phyloP scores from a whole-genome alignment of 2,329 filamentous ascomycete genomes.

The Neonectria sp. region DNA sequence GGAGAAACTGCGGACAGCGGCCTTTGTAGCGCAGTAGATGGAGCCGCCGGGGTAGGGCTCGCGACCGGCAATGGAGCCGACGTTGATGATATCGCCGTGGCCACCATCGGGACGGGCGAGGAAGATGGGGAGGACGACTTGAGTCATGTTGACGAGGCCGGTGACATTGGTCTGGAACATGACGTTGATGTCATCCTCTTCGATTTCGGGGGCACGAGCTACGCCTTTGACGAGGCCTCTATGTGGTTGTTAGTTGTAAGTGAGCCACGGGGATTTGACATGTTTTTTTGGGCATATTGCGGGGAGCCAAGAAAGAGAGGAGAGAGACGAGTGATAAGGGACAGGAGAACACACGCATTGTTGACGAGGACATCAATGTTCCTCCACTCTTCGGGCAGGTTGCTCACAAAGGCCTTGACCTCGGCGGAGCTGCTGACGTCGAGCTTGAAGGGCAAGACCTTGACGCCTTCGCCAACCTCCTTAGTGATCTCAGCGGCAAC shows the following conservation, averaged over 20 bases:
- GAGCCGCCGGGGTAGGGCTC: slow-evolving; percentile 88
- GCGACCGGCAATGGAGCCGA: slow-evolving; percentile 89
- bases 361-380: slow-evolving; percentile 93
- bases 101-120: slow-evolving; percentile 82
- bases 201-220: slow-evolving; percentile 87
- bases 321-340: background rate
- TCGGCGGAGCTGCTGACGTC: slow-evolving; percentile 88
- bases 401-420: slow-evolving; percentile 79
- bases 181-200: slow-evolving; percentile 82
- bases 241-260: slow-evolving; percentile 28
- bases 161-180: slow-evolving; percentile 97
- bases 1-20: slow-evolving; percentile 87
- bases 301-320: background rate
- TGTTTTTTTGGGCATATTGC: background rate
- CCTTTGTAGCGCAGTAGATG: slow-evolving; percentile 96
- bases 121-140: slow-evolving; percentile 88
- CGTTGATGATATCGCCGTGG: slow-evolving; percentile 93
- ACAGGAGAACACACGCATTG: slow-evolving; percentile 81
- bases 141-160: slow-evolving; percentile 96
- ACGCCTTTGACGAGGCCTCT: slow-evolving; percentile 93
- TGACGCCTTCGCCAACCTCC: slow-evolving; percentile 84
- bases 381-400: slow-evolving; percentile 85
- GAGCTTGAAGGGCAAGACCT: slow-evolving; percentile 86
- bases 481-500: slow-evolving; percentile 82
- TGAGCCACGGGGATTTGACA: background rate